A percentile compares a stretch with the other conserved stretches of the same genome.
phyloP scores from a whole-genome alignment of 305 asterid genomes.

The Fraxinus baroniana region DNA sequence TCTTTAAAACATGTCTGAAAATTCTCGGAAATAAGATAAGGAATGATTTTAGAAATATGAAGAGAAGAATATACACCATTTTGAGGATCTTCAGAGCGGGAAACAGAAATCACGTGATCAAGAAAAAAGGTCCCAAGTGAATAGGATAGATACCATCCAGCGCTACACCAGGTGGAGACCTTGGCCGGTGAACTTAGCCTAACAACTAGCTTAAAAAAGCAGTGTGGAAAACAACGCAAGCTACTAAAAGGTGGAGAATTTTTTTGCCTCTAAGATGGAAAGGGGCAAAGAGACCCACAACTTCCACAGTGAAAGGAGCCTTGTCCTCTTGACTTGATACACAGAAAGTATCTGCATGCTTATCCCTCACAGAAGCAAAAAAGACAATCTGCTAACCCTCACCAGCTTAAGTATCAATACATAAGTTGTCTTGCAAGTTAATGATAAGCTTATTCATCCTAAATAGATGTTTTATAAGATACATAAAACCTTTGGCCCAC shows the following conservation, averaged over 20 bases:
- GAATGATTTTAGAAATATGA: slow-evolving; percentile 10
- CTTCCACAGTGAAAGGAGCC: background rate
- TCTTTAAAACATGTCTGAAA: background rate
- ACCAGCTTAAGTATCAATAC: background rate
- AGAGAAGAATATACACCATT: background rate
- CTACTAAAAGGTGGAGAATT: background rate
- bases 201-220: background rate
- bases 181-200: background rate
- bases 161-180: background rate
- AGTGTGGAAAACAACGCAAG: background rate
- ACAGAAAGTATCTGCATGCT: background rate
- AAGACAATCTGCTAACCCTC: background rate
- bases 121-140: background rate
- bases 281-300: background rate
- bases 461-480: background rate
- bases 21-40: background rate
- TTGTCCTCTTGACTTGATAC: background rate
- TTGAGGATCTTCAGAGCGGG: background rate
- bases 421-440: background rate
- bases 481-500: background rate
- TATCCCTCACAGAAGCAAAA: background rate
- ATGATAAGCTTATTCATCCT: background rate
- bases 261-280: background rate
- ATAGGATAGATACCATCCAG: background rate
- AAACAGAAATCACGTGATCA: background rate